phyloP scores from a whole-genome alignment of 2,329 filamentous ascomycete genomes.

The Trichoderma asperellum region DNA sequence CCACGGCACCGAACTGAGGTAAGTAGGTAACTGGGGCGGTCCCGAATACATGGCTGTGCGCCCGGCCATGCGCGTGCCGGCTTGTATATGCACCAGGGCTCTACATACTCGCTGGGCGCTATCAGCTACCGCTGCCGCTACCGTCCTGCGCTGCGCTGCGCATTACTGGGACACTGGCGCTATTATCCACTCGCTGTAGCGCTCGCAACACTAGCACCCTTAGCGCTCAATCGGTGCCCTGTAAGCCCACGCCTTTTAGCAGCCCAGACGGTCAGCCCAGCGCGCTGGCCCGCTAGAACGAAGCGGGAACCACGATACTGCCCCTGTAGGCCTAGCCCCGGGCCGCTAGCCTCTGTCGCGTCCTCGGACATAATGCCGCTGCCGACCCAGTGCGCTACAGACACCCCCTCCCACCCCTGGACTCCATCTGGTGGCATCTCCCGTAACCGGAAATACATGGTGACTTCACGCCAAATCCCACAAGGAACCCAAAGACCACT shows the following conservation, averaged over 20 bases:
- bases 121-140: neutral
- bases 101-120: neutral
- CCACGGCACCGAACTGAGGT: neutral
- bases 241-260: conserved; percentile 4
- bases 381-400: conserved; percentile 38
- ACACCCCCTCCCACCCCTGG: conserved; percentile 30
- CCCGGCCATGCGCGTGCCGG: neutral
- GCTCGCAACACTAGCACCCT: neutral
- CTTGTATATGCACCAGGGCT: conserved; percentile 4
- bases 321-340: neutral
- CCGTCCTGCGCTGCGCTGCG: neutral
- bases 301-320: too few relatives aligned
- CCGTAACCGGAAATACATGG: conserved; percentile 24
- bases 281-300: neutral
- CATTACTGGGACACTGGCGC: neutral
- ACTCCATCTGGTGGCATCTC: conserved; percentile 10
- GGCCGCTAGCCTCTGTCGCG: conserved; percentile 14
- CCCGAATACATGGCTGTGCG: neutral
- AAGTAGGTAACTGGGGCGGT: neutral
- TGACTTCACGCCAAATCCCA: conserved; percentile 12
- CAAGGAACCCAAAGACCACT: neutral
- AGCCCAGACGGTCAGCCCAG: neutral
- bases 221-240: neutral
- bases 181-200: neutral
- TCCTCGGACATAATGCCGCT: conserved; percentile 49